These are phyloP conservation scores for Epichloe gansuensis DNA, from an alignment of 2,329 filamentous ascomycete species.

Conservation along the genomic window DNA sequence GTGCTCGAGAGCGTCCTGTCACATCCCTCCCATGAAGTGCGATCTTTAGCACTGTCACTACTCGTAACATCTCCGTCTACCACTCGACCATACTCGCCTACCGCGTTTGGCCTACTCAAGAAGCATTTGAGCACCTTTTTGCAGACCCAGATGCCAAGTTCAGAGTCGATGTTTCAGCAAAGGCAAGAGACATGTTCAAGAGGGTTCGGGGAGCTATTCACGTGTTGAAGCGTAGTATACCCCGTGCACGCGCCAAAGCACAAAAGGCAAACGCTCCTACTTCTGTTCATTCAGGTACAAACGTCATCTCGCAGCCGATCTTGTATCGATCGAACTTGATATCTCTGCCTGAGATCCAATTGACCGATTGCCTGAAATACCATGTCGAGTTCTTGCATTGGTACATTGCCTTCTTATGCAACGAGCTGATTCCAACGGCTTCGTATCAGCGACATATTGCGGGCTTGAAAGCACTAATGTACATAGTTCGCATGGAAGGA, in stretches of 20 bases:
- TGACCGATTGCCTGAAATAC: conserved; percentile 29
- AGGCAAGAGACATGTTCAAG: conserved; percentile 64
- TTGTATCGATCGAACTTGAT: conserved; percentile 28
- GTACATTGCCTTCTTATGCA: conserved; percentile 60
- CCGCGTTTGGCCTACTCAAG: conserved; percentile 50
- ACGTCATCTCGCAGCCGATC: conserved; percentile 16
- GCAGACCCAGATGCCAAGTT: conserved; percentile 80
- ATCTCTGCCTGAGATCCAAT: conserved; percentile 24
- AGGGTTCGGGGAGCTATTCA: conserved; percentile 58
- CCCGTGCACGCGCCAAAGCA: conserved; percentile 22
- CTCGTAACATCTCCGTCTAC: conserved; percentile 64
- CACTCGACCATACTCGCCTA: conserved; percentile 56
- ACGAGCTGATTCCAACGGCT: conserved; percentile 65
- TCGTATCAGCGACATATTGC: conserved; percentile 87
- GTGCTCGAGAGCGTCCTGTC: conserved; percentile 41
- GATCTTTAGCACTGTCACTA: conserved; percentile 71
- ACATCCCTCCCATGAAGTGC: conserved; percentile 50
- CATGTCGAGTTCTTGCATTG: conserved; percentile 58
- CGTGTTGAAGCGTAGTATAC: conserved; percentile 36
- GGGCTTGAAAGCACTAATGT: conserved; percentile 56
- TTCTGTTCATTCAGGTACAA: neutral
- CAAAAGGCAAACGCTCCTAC: conserved; percentile 19
- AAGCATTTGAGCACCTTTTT: conserved; percentile 60
- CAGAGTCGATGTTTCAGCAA: conserved; percentile 65
- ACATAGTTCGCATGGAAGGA: conserved; percentile 58